Evolutionary conservation across 2,329 filamentous ascomycete species (phyloP).

Genomic region (Shiraia sp.): DNA sequence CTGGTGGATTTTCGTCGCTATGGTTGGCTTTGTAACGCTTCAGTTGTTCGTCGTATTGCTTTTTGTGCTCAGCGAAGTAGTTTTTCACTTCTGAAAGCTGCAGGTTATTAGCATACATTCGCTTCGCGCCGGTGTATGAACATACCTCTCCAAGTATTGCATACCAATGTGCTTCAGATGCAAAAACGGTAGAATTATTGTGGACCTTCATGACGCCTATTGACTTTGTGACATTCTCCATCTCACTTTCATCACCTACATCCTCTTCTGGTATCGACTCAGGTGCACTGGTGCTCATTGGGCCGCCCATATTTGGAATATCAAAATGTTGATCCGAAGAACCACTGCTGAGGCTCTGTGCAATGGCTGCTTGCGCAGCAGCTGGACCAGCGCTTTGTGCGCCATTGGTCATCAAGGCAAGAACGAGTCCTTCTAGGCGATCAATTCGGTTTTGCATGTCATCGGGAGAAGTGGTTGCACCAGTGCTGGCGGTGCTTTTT

Average conservation of each 20-base stretch:
- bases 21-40: constrained; percentile 74
- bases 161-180: constrained; percentile 58
- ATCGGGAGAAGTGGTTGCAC: constrained; percentile 69
- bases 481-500: constrained; percentile 65
- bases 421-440: constrained; percentile 85
- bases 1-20: constrained; percentile 58
- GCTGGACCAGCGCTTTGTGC: constrained; percentile 62
- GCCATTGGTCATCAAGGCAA: constrained; percentile 92
- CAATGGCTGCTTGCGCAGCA: constrained; percentile 63
- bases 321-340: constrained; percentile 50
- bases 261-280: constrained; percentile 59
- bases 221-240: constrained; percentile 55
- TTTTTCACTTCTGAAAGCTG: constrained; percentile 90
- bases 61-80: constrained; percentile 84
- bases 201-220: constrained; percentile 59
- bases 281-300: constrained; percentile 59
- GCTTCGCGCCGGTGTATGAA: constrained; percentile 4
- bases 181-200: constrained; percentile 53
- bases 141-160: constrained; percentile 56
- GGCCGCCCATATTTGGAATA: constrained; percentile 59
- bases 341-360: constrained; percentile 49
- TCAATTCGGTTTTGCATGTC: constrained; percentile 99
- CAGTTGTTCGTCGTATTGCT: constrained; percentile 82
- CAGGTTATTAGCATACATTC: constrained; percentile 9
- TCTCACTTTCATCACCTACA: constrained; percentile 66